A percentile compares a stretch with the other conserved stretches of the same genome.
phyloP scores from a whole-genome alignment of 257 asterid genomes.

The Fraxinus anomala region DNA sequence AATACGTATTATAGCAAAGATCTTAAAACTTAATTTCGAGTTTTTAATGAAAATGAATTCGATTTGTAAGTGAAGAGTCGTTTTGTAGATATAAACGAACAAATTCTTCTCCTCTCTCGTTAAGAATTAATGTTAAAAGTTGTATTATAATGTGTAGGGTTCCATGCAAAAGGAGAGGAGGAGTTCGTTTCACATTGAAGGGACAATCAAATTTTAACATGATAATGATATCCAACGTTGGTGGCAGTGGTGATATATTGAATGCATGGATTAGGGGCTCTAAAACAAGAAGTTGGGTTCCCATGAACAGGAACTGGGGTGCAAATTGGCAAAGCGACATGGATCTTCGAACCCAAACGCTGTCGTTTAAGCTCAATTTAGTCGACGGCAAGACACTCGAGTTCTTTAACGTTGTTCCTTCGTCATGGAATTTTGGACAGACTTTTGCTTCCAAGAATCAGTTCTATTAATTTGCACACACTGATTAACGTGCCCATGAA shows the following conservation, averaged over 20 bases:
- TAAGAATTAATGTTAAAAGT: not conserved
- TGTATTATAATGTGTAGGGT: constrained; percentile 39
- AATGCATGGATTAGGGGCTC: constrained; percentile 60
- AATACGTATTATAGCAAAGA: no score
- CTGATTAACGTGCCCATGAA: constrained; percentile 14
- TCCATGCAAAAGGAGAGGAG: constrained; percentile 61
- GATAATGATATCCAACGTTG: constrained; percentile 69
- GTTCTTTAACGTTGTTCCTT: constrained; percentile 57
- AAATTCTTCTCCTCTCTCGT: no score
- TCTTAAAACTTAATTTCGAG: not conserved
- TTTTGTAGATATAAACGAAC: no score
- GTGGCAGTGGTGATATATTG: constrained; percentile 63
- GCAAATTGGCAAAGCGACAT: constrained; percentile 61
- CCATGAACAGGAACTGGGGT: constrained; percentile 72
- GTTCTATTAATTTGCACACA: constrained; percentile 23
- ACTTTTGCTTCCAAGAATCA: constrained; percentile 61
- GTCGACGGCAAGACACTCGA: constrained; percentile 41
- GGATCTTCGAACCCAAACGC: constrained; percentile 52
- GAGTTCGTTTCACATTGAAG: constrained; percentile 65
- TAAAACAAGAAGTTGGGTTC: constrained; percentile 44
- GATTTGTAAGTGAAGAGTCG: no score
- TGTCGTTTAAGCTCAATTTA: constrained; percentile 54
- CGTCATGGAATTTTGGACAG: constrained; percentile 70
- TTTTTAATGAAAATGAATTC: no score
- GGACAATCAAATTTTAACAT: constrained; percentile 67